phyloP scores from a whole-genome alignment of 2,329 filamentous ascomycete genomes.

The Ramularia endophylla region DNA sequence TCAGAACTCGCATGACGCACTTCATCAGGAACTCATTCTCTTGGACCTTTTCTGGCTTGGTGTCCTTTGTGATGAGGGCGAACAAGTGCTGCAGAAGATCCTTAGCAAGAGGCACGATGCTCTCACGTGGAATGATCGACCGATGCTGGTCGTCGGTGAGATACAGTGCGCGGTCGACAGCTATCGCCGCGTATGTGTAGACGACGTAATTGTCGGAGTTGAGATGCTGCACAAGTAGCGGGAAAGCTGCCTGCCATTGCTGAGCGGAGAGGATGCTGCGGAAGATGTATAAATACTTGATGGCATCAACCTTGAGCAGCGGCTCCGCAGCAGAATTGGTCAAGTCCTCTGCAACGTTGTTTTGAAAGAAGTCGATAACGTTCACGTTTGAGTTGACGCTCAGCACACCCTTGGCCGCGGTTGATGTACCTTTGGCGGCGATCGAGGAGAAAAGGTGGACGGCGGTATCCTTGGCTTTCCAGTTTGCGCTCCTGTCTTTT shows the following conservation, averaged over 20 bases:
- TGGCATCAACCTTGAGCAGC: constrained; percentile 92
- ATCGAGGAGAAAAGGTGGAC: constrained; percentile 94
- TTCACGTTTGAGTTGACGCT: constrained; percentile 71
- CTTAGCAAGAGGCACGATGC: constrained; percentile 75
- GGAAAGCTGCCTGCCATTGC: constrained; percentile 86
- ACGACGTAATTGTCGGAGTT: constrained; percentile 90
- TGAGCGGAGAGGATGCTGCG: constrained; percentile 87
- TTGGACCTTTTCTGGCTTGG: constrained; percentile 83
- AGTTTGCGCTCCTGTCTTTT: constrained; percentile 63
- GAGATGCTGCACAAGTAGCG: constrained; percentile 84
- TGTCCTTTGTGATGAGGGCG: constrained; percentile 79
- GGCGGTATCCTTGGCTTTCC: constrained; percentile 98
- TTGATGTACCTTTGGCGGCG: constrained; percentile 84
- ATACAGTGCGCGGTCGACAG: constrained; percentile 87
- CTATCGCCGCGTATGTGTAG: constrained; percentile 95
- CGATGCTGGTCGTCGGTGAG: constrained; percentile 69
- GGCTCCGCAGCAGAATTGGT: constrained; percentile 66
- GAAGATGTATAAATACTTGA: constrained; percentile 97
- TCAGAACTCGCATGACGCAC: constrained; percentile 94
- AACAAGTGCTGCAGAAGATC: constrained; percentile 87
- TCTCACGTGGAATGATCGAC: constrained; percentile 71
- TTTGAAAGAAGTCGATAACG: constrained; percentile 92
- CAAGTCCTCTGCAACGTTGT: constrained; percentile 84
- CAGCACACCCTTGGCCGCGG: constrained; percentile 82
- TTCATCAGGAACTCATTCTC: constrained; percentile 99